Conservation (phyloP, 306 rosid genomes). For the Dryas octopetala region DNA sequence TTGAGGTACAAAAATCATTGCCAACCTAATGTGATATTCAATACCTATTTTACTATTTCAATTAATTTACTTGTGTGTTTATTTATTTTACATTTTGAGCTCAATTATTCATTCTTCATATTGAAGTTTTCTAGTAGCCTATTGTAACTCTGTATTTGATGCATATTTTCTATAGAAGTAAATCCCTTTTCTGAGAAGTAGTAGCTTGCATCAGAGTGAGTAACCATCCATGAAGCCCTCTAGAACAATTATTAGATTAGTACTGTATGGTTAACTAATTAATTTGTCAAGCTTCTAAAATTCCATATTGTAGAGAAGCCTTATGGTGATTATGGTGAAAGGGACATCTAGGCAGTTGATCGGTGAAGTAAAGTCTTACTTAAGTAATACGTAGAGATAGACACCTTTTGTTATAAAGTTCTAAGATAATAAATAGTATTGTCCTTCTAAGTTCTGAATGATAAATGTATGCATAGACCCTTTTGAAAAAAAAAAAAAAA, state of each 20-base stretch:
- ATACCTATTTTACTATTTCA: too few relatives aligned
- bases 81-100: too few relatives aligned
- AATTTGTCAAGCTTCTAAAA: background rate
- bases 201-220: background rate
- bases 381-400: background rate
- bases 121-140: background rate
- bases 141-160: background rate
- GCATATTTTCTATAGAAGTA: background rate
- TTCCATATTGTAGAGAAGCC: background rate
- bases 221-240: background rate
- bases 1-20: constrained; percentile 2
- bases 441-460: background rate
- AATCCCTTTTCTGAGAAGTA: background rate
- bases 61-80: background rate
- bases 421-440: background rate
- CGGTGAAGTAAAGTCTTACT: too few relatives aligned
- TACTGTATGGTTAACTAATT: background rate
- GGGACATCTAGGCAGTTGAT: background rate
- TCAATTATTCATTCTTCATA: background rate
- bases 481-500: background rate
- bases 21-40: background rate
- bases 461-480: background rate
- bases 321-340: background rate
- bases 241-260: background rate
- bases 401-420: too few relatives aligned